Evolutionary conservation across 495 filamentous ascomycete genomes (phyloP).

Genomic region (Neurospora sp.): DNA sequence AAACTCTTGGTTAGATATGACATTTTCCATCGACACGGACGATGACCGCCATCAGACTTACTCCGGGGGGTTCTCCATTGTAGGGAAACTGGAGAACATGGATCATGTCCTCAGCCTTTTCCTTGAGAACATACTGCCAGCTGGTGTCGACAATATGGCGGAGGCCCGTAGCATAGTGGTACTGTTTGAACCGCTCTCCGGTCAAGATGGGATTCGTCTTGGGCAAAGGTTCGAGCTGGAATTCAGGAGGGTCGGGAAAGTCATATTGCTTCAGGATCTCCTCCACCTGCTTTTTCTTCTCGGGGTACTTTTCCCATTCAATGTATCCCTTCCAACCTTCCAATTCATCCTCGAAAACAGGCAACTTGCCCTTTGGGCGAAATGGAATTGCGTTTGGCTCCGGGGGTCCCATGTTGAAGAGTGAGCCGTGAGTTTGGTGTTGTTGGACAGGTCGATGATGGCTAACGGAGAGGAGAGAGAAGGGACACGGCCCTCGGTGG

Average conservation of each 20-base stretch:
- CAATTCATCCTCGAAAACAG: slow-evolving; percentile 12
- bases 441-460: not conserved
- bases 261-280: slow-evolving; percentile 45
- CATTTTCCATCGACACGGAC: not conserved
- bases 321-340: slow-evolving; percentile 37
- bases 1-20: not conserved
- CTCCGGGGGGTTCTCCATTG: slow-evolving; percentile 52
- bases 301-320: slow-evolving; percentile 61
- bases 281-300: slow-evolving; percentile 49
- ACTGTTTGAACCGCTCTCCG: slow-evolving; percentile 55
- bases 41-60: not conserved
- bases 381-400: slow-evolving; percentile 15
- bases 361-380: slow-evolving; percentile 9
- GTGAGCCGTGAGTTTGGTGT: not conserved
- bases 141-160: slow-evolving; percentile 39
- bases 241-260: slow-evolving; percentile 49
- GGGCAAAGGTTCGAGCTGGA: slow-evolving; percentile 48
- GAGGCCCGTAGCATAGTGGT: slow-evolving; percentile 51
- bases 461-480: not conserved
- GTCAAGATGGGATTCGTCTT: slow-evolving; percentile 50
- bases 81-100: slow-evolving; percentile 63
- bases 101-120: slow-evolving; percentile 56
- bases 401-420: slow-evolving; percentile 9
- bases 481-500: not conserved
- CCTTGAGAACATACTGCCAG: slow-evolving; percentile 47